Conservation (phyloP, 495 filamentous ascomycete species). For the Aeminium ludgeri region DNA sequence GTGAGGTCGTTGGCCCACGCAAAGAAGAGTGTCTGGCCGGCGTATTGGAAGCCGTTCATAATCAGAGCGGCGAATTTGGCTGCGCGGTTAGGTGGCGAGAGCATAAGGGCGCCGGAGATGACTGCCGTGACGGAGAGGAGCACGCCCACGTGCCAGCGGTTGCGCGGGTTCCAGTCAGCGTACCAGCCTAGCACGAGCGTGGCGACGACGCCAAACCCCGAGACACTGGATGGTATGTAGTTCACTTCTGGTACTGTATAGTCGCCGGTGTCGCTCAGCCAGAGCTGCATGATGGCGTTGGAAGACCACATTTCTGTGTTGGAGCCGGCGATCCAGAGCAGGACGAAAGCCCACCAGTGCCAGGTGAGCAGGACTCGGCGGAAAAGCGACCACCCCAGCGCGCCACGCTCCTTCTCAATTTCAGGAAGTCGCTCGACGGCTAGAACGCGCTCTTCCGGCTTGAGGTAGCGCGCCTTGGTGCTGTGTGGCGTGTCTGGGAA, state of each 20-base stretch:
- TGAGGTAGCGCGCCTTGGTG: constrained; percentile 30
- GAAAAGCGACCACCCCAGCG: not conserved
- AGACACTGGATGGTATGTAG: constrained; percentile 6
- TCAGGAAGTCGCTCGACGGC: constrained; percentile 1
- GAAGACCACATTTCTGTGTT: constrained; percentile 36
- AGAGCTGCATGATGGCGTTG: constrained; percentile 31
- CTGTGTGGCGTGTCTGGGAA: constrained; percentile 44
- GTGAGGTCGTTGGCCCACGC: constrained; percentile 46
- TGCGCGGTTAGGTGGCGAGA: not conserved
- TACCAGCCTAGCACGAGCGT: constrained; percentile 4
- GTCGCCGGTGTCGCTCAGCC: constrained; percentile 26
- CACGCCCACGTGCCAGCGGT: constrained; percentile 4
- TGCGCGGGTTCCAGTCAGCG: constrained; percentile 1
- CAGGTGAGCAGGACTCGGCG: constrained; percentile 24
- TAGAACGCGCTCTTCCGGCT: not conserved
- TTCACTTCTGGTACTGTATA: constrained; percentile 25
- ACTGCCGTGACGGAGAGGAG: constrained; percentile 19
- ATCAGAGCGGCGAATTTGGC: constrained; percentile 1
- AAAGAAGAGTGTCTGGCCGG: constrained; percentile 42
- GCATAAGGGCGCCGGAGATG: constrained; percentile 36
- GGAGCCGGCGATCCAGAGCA: constrained; percentile 34
- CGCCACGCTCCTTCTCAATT: not conserved
- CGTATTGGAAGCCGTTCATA: constrained; percentile 31
- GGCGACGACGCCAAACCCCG: constrained; percentile 33
- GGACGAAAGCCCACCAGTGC: constrained; percentile 35